These are phyloP conservation scores for Capsicum rhomboideum DNA, from an alignment of 257 asterid species.

Conservation along the genomic window DNA sequence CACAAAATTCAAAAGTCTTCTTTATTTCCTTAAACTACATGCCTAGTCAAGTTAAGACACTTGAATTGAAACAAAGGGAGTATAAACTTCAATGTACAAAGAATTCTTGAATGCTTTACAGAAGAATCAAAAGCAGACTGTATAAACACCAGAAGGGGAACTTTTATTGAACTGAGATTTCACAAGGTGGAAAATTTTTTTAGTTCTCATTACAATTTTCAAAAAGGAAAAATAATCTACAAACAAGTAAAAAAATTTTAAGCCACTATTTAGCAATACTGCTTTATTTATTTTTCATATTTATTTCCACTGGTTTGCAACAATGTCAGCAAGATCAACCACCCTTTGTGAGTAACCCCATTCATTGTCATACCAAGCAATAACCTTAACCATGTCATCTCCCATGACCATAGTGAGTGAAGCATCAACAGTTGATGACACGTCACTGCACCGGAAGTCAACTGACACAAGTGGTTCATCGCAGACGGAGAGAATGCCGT, in stretches of 20 bases:
- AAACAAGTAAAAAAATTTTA: conserved; percentile 5
- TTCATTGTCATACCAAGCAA: conserved; percentile 97
- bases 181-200: conserved; percentile 25
- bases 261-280: background rate
- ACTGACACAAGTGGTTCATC: conserved; percentile 92
- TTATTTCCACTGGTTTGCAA: conserved; percentile 86
- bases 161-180: conserved; percentile 1
- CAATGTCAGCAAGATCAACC: conserved; percentile 96
- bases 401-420: conserved; percentile 98
- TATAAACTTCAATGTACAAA: background rate
- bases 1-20: background rate
- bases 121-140: background rate
- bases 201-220: conserved; percentile 24
- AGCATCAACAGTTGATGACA: conserved; percentile 81
- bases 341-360: conserved; percentile 99
- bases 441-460: conserved; percentile 87
- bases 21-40: background rate
- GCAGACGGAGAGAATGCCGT: conserved; percentile 69
- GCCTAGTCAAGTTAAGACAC: background rate
- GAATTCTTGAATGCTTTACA: background rate
- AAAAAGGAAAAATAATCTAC: conserved; percentile 32
- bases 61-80: background rate
- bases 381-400: conserved; percentile 90
- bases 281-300: background rate
- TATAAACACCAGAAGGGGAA: background rate